phyloP scores from a whole-genome alignment of 2,329 filamentous ascomycete genomes.

The Monilinia aucupariae region DNA sequence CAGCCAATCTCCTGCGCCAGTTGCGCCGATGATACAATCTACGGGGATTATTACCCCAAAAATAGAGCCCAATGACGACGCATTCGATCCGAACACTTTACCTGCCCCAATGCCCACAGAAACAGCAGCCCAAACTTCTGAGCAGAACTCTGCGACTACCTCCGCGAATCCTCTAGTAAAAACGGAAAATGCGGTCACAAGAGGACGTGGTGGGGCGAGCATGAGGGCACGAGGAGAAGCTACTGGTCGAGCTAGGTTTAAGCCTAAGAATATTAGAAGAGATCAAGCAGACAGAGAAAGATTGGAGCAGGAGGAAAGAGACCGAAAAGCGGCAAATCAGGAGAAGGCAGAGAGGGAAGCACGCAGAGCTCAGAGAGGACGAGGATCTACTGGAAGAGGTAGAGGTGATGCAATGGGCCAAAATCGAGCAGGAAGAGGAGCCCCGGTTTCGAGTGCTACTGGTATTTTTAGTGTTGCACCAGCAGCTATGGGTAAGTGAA shows the following conservation, averaged over 20 bases:
- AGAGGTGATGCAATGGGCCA: slow-evolving; percentile 35
- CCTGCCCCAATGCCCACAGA: slow-evolving; percentile 31
- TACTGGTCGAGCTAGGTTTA: slow-evolving; percentile 32
- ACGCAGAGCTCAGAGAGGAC: slow-evolving; percentile 20
- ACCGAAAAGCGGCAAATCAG: slow-evolving; percentile 20
- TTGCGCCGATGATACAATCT: neutral
- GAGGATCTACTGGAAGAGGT: slow-evolving; percentile 28
- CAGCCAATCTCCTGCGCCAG: neutral
- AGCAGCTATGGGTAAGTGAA: slow-evolving; percentile 9
- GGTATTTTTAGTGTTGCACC: slow-evolving; percentile 25
- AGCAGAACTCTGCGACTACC: slow-evolving; percentile 30
- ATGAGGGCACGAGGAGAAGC: slow-evolving; percentile 19
- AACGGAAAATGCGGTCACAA: slow-evolving; percentile 5
- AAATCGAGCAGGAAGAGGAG: slow-evolving; percentile 17
- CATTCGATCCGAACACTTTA: slow-evolving; percentile 31
- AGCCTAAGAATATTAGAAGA: slow-evolving; percentile 33
- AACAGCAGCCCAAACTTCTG: slow-evolving; percentile 21
- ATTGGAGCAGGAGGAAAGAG: slow-evolving; percentile 22
- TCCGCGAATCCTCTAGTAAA: slow-evolving; percentile 20
- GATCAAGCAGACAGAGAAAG: slow-evolving; percentile 28
- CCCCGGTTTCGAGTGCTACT: slow-evolving; percentile 21
- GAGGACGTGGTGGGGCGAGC: slow-evolving; percentile 8
- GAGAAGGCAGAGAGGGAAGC: slow-evolving; percentile 21
- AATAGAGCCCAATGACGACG: slow-evolving; percentile 19
- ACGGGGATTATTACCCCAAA: slow-evolving; percentile 15